Percentiles rank a stretch among this genome's conserved stretches.
These are phyloP conservation scores for Pseudonitzschia delicatissima DNA, from an alignment of 108 stramenopile species.

Conservation along the genomic window DNA sequence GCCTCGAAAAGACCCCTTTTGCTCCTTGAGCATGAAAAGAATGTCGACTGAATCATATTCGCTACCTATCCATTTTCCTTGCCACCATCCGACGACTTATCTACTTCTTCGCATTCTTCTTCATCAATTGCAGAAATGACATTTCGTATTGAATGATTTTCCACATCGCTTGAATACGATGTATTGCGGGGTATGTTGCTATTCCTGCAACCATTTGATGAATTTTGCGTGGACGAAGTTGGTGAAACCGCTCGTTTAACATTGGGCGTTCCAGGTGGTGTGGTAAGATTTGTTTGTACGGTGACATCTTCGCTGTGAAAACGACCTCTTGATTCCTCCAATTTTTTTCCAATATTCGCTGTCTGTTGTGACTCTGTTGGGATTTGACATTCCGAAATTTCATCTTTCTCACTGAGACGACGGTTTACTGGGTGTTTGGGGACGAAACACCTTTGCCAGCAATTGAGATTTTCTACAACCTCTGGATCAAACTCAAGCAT, in stretches of 20 bases:
- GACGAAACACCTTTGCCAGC: slow-evolving; percentile 24
- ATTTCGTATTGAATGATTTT: not conserved
- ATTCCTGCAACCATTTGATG: not conserved
- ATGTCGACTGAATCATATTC: not conserved
- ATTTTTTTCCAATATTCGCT: not conserved
- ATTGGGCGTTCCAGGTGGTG: slow-evolving; percentile 27
- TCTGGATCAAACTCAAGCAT: slow-evolving; percentile 7
- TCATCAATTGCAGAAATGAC: slow-evolving; percentile 3
- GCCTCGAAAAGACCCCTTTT: too few species aligned
- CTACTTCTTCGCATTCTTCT: slow-evolving; percentile 5
- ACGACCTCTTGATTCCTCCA: slow-evolving; percentile 12
- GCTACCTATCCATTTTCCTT: not conserved
- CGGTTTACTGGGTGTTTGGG: slow-evolving; percentile 13
- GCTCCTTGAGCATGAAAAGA: not conserved
- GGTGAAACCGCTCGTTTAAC: not conserved
- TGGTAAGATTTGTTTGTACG: slow-evolving; percentile 9
- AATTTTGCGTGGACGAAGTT: not conserved
- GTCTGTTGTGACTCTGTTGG: slow-evolving; percentile 7
- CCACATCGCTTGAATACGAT: not conserved
- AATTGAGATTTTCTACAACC: slow-evolving; percentile 8
- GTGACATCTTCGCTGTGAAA: slow-evolving; percentile 30
- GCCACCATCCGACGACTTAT: slow-evolving; percentile 1
- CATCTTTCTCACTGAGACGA: not conserved
- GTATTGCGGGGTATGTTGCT: not conserved
- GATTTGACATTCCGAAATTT: not conserved